These are phyloP conservation scores for Colletotrichum musae DNA, from an alignment of 2,329 filamentous ascomycete species.

Conservation along the genomic window DNA sequence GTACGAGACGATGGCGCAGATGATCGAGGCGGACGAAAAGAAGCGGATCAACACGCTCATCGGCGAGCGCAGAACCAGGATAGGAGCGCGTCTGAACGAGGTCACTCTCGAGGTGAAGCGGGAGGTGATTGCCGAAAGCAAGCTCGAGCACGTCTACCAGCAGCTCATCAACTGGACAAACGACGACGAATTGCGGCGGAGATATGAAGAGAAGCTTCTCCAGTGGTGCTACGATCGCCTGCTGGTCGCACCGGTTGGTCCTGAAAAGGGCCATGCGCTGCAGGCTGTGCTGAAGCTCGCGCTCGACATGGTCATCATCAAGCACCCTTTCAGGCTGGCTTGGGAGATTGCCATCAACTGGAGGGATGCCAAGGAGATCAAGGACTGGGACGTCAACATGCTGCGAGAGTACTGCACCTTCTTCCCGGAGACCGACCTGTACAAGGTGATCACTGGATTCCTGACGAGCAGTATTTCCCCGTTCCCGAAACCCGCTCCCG, in stretches of 20 bases:
- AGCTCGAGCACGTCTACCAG: slow-evolving; percentile 84
- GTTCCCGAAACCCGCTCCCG: slow-evolving; percentile 68
- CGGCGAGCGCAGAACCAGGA: slow-evolving; percentile 86
- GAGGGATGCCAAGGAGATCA: slow-evolving; percentile 81
- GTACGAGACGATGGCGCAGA: slow-evolving; percentile 86
- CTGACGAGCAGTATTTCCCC: slow-evolving; percentile 88
- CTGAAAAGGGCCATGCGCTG: slow-evolving; percentile 78
- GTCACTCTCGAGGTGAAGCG: slow-evolving; percentile 90
- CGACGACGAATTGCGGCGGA: slow-evolving; percentile 86
- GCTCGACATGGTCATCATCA: slow-evolving; percentile 95
- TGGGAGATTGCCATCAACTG: slow-evolving; percentile 95
- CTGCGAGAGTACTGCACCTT: slow-evolving; percentile 85
- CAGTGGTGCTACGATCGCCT: slow-evolving; percentile 85
- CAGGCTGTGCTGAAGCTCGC: slow-evolving; percentile 82
- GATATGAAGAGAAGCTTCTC: slow-evolving; percentile 92
- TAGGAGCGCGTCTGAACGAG: slow-evolving; percentile 86
- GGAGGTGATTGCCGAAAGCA: slow-evolving; percentile 83
- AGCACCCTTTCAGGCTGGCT: slow-evolving; percentile 88
- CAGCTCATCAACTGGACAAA: slow-evolving; percentile 90
- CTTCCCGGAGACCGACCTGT: slow-evolving; percentile 87
- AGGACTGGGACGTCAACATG: slow-evolving; percentile 84
- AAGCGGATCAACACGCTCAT: slow-evolving; percentile 92
- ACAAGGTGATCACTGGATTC: slow-evolving; percentile 86
- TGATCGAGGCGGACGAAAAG: slow-evolving; percentile 88
- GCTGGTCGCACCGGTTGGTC: slow-evolving; percentile 73